Conservation (phyloP, 2,329 filamentous ascomycete genomes). For the Capronia coronata region DNA sequence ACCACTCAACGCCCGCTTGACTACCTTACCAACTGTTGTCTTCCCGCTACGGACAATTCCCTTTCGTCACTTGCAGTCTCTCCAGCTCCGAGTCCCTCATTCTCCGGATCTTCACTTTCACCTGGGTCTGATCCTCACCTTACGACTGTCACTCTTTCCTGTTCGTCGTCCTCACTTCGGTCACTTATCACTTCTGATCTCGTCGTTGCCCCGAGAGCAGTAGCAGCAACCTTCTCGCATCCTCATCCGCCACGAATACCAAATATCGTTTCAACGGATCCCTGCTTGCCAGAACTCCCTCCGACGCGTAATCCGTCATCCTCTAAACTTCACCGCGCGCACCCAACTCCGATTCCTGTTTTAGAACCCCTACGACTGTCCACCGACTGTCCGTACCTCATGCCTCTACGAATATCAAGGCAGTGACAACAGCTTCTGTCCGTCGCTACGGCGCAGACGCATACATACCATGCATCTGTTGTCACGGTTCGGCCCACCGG, state of each 20-base stretch:
- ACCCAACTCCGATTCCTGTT: slow-evolving; percentile 15
- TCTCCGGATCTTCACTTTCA: slow-evolving; percentile 10
- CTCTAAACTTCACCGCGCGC: slow-evolving; percentile 7
- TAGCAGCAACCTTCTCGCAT: slow-evolving; percentile 6
- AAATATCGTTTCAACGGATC: slow-evolving; percentile 18
- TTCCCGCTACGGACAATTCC: slow-evolving; percentile 9
- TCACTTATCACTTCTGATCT: not conserved
- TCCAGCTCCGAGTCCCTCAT: not conserved
- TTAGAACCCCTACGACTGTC: slow-evolving; percentile 9
- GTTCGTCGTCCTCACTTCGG: slow-evolving; percentile 18
- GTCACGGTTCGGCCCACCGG: slow-evolving; percentile 20
- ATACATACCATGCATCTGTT: slow-evolving; percentile 22
- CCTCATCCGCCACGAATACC: slow-evolving; percentile 8
- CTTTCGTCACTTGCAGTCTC: slow-evolving; percentile 3
- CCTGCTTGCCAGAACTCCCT: slow-evolving; percentile 12
- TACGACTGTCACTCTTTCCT: slow-evolving; percentile 29
- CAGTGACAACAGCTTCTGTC: slow-evolving; percentile 20
- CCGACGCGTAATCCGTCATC: slow-evolving; percentile 14
- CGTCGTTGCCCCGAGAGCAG: not conserved
- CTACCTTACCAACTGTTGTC: not conserved
- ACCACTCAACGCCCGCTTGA: not conserved
- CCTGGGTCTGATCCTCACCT: not conserved
- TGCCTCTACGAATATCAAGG: slow-evolving; percentile 18
- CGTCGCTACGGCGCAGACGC: slow-evolving; percentile 25
- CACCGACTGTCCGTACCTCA: slow-evolving; percentile 1